These are phyloP conservation scores for Plectosphaerella plurivora DNA, from an alignment of 2,329 filamentous ascomycete genomes.

Conservation along the genomic window DNA sequence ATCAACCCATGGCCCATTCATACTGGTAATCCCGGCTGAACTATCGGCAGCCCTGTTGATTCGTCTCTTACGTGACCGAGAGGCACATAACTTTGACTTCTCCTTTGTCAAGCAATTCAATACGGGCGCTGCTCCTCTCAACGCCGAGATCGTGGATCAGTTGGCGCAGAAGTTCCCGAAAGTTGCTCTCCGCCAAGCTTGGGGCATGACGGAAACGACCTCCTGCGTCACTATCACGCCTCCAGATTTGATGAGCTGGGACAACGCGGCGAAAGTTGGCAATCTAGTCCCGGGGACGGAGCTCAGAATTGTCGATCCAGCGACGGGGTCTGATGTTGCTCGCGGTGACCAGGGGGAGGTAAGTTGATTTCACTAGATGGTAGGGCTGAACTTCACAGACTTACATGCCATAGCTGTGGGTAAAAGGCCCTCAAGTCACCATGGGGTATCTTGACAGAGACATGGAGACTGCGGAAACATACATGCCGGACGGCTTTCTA, in stretches of 20 bases:
- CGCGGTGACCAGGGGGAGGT: constrained; percentile 45
- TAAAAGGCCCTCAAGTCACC: constrained; percentile 40
- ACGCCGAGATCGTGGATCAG: constrained; percentile 50
- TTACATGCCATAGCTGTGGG: constrained; percentile 22
- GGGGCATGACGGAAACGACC: constrained; percentile 61
- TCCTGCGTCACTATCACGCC: not conserved
- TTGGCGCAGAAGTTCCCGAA: constrained; percentile 52
- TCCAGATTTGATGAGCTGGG: not conserved
- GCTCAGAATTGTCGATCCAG: constrained; percentile 51
- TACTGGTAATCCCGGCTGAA: no score
- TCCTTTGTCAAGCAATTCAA: constrained; percentile 50
- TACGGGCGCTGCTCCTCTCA: constrained; percentile 56
- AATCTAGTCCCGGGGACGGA: constrained; percentile 53
- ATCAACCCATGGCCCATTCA: not conserved
- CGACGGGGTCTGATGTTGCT: constrained; percentile 47
- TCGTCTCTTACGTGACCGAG: constrained; percentile 49
- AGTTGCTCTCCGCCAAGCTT: constrained; percentile 60
- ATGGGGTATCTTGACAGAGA: constrained; percentile 45
- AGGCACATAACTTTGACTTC: constrained; percentile 52
- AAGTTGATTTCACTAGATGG: not conserved
- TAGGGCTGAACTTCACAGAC: not conserved
- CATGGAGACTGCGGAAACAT: constrained; percentile 38
- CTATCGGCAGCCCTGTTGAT: constrained; percentile 44
- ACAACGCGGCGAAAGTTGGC: constrained; percentile 52
- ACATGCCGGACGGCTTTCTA: constrained; percentile 53